phyloP scores from a whole-genome alignment of 495 filamentous ascomycete genomes.

The Daldinia vernicosa region DNA sequence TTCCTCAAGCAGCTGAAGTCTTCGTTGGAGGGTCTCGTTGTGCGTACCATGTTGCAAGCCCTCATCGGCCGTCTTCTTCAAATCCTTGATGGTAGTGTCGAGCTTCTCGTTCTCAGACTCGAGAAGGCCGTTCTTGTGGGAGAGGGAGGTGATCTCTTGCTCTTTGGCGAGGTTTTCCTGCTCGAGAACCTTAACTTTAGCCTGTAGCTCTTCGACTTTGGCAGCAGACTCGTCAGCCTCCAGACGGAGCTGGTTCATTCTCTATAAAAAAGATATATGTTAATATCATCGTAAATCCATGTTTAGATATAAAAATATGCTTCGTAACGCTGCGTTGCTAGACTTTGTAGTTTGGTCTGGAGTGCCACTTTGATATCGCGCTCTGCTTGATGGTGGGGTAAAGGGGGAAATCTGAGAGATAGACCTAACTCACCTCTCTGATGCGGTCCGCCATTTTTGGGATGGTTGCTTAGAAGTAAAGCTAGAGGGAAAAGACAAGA shows the following conservation, averaged over 20 bases:
- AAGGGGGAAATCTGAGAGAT: slow-evolving; percentile 46
- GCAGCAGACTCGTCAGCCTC: slow-evolving; percentile 84
- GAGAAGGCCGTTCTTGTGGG: slow-evolving; percentile 89
- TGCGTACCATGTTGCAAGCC: slow-evolving; percentile 79
- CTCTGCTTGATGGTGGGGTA: slow-evolving; percentile 54
- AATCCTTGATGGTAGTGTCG: slow-evolving; percentile 76
- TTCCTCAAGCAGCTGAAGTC: slow-evolving; percentile 94
- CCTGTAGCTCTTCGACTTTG: slow-evolving; percentile 86
- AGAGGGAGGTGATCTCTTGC: slow-evolving; percentile 94
- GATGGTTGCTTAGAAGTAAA: slow-evolving; percentile 12
- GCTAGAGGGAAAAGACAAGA: slow-evolving; percentile 19
- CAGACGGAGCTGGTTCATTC: slow-evolving; percentile 90
- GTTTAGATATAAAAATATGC: slow-evolving; percentile 23
- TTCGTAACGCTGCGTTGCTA: neutral
- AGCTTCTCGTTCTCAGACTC: slow-evolving; percentile 91
- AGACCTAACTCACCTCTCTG: slow-evolving; percentile 74
- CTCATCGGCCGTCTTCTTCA: slow-evolving; percentile 79
- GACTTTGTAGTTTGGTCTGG: neutral
- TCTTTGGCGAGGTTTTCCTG: slow-evolving; percentile 96
- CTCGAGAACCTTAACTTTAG: slow-evolving; percentile 87
- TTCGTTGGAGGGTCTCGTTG: slow-evolving; percentile 88
- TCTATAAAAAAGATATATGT: slow-evolving; percentile 61
- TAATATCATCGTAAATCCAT: slow-evolving; percentile 24
- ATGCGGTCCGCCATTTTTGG: slow-evolving; percentile 71
- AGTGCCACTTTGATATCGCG: slow-evolving; percentile 19